A percentile compares a stretch with the other conserved stretches of the same genome.
Evolutionary conservation across 78 protist species (phyloP).

Genomic region (Emiliania huxleyi): DNA sequence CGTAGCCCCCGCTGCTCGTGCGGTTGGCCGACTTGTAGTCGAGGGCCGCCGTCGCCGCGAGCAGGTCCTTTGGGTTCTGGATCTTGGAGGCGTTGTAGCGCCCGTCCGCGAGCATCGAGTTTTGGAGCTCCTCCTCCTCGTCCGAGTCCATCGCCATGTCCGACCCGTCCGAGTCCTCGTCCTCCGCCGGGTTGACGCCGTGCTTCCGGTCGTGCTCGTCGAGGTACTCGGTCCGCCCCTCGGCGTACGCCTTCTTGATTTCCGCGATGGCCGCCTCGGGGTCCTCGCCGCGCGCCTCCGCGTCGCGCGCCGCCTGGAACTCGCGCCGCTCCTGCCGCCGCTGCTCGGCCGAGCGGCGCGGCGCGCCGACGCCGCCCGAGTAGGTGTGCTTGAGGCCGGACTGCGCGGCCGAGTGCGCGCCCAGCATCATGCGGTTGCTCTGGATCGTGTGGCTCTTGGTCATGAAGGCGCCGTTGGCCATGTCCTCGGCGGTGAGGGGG

Average conservation of each 20-base stretch:
- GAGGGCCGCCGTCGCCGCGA: conserved; percentile 7
- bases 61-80: neutral
- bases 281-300: neutral
- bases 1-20: neutral
- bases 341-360: neutral
- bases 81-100: neutral
- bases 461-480: neutral
- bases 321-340: neutral
- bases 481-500: neutral
- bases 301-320: neutral
- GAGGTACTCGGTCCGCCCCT: neutral
- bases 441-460: neutral
- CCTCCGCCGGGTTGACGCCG: neutral
- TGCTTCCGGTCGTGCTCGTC: neutral
- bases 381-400: neutral
- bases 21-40: neutral
- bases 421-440: neutral
- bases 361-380: neutral
- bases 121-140: neutral
- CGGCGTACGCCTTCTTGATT: neutral
- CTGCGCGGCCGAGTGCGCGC: neutral
- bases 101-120: neutral
- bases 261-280: neutral
- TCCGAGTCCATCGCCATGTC: neutral
- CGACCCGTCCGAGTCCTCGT: neutral